Percentiles rank a stretch among this genome's conserved stretches.
Evolutionary conservation across 1,139 yeast species (phyloP).

Genomic region (Yamadazyma diospyri): DNA sequence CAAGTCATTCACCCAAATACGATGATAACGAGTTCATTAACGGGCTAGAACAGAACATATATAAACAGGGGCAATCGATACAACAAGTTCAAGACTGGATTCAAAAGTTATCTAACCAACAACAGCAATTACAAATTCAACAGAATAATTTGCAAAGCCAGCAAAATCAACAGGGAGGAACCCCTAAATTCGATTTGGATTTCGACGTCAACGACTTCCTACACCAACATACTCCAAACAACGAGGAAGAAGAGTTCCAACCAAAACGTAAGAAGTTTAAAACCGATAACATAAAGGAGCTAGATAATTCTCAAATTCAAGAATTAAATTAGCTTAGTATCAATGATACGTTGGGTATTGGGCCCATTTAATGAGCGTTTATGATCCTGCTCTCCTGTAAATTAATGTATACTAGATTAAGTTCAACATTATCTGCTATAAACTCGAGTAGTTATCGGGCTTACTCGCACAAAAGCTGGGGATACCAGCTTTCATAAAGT

Average conservation of each 20-base stretch:
- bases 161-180: constrained; percentile 4
- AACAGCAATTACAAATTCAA: constrained; percentile 28
- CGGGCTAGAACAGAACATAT: constrained; percentile 43
- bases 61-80: constrained; percentile 51
- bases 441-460: too few relatives aligned
- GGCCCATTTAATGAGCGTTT: neutral
- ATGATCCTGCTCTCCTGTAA: constrained; percentile 3
- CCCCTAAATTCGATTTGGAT: constrained; percentile 25
- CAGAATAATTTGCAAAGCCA: constrained; percentile 16
- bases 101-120: constrained; percentile 40
- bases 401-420: constrained; percentile 8
- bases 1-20: constrained; percentile 5
- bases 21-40: constrained; percentile 21
- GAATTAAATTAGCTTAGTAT: constrained; percentile 3
- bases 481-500: too few relatives aligned
- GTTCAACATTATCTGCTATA: too few relatives aligned
- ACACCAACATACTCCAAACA: constrained; percentile 14
- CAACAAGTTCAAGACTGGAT: constrained; percentile 62
- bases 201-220: constrained; percentile 40
- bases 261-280: constrained; percentile 14
- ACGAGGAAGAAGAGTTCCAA: constrained; percentile 17
- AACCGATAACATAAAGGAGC: constrained; percentile 13
- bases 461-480: too few relatives aligned
- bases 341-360: too few relatives aligned
- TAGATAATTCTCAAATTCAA: constrained; percentile 7